Evolutionary conservation across 306 rosid genomes (phyloP), one percentile per base, ranked within the genome.

Genomic region (Malus fusca): DNA sequence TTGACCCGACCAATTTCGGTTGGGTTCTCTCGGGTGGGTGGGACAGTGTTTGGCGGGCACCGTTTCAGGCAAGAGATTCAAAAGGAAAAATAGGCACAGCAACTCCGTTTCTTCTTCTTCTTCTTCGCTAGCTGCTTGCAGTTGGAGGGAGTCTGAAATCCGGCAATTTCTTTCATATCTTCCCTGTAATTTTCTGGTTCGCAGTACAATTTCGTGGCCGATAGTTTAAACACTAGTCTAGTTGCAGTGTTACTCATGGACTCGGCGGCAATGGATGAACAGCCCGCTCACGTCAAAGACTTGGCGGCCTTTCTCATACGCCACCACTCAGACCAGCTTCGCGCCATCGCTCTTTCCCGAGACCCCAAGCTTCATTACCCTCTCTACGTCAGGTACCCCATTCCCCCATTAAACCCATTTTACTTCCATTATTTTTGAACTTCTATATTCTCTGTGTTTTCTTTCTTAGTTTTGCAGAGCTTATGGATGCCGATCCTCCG

Each of bases 301-400:
- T 69, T 91, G 82, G 92, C 88, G 15, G 75, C 79, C 11, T 94
- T 83, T 46, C 97, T 94, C 35, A 8, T 86, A 4, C 85, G 88
- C 62, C 58, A 60, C 71, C 86, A 82, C 77, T 76, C 91, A 21
- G 83, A 85, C 58, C 85, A 92, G 76, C 92, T 94, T 42, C 88
- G 55, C 18, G 88, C 89, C 55, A 86, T 94, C 46, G 64, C 81
- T 72, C 87, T 88, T 44, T 88, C 96, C 60, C 67, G 87, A 2
- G 93, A 92, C 79, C 62, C 90, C 26, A 88, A 86, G 80, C 90
- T 88, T 48, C 96, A 94, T 63, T 90, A 82, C 72, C 89, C 97
- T 84, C 91, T 94, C 51, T 73, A 64, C 79, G 60, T 92, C 75
- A 86, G 90, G 97, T 93, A 77, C 37, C 44, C 6, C 58, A 2